These are phyloP conservation scores for Leptomonas pyrrhocoris DNA, from an alignment of 208 protist genomes.

Conservation along the genomic window DNA sequence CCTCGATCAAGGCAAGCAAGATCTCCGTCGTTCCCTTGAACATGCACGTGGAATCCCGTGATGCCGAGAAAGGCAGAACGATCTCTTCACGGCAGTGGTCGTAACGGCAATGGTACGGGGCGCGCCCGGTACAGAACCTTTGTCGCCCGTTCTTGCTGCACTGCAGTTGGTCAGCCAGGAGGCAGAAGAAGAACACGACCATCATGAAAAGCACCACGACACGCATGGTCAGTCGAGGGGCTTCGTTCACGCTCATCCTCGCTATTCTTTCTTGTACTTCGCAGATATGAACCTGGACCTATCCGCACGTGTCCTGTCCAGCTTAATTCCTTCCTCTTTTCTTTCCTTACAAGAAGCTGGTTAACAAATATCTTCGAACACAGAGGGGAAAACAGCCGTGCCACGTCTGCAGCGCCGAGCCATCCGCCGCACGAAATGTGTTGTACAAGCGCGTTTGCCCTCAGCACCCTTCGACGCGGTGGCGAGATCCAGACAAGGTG, in stretches of 20 bases:
- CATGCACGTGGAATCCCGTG: background rate
- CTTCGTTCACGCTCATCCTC: slow-evolving; percentile 36
- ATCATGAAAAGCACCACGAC: slow-evolving; percentile 36
- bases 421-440: too few relatives aligned
- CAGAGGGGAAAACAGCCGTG: too few relatives aligned
- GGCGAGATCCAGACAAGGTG: too few relatives aligned
- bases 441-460: too few relatives aligned
- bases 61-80: too few relatives aligned
- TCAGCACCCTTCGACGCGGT: too few relatives aligned
- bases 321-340: slow-evolving; percentile 1
- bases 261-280: too few relatives aligned
- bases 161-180: slow-evolving; percentile 34
- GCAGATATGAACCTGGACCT: too few relatives aligned
- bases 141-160: slow-evolving; percentile 31
- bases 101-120: slow-evolving; percentile 15
- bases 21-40: slow-evolving; percentile 12
- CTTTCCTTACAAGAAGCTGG: background rate
- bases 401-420: too few relatives aligned
- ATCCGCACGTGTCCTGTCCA: background rate
- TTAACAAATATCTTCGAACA: too few relatives aligned
- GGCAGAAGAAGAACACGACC: slow-evolving; percentile 37
- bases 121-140: slow-evolving; percentile 12
- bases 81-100: slow-evolving; percentile 2
- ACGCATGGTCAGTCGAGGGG: slow-evolving; percentile 37
- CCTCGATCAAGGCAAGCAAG: slow-evolving; percentile 19